phyloP scores from a whole-genome alignment of 371 early-diverging fungal species.

The Mucor lusitanicus region DNA sequence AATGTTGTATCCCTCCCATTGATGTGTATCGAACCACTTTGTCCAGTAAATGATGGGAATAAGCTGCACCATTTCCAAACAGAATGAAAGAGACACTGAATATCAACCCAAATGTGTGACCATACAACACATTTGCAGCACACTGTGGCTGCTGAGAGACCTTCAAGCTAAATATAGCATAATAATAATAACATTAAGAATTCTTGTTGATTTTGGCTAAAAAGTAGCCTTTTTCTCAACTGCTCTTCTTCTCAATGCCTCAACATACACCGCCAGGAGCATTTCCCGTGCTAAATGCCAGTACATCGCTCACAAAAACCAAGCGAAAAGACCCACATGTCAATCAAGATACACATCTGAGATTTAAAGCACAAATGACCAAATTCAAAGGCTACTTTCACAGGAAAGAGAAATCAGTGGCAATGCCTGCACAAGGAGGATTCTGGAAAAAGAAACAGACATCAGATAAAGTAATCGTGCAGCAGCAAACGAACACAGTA shows the following conservation, averaged over 20 bases:
- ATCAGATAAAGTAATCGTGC: background rate
- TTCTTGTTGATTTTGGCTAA: background rate
- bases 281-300: background rate
- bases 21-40: constrained; percentile 6
- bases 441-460: background rate
- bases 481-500: background rate
- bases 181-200: background rate
- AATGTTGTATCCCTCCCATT: constrained; percentile 16
- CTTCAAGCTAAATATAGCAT: background rate
- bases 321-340: background rate
- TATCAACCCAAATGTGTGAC: background rate
- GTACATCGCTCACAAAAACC: background rate
- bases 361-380: background rate
- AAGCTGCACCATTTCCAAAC: background rate
- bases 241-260: background rate
- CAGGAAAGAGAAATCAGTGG: background rate
- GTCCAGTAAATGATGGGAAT: constrained; percentile 18
- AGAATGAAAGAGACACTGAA: background rate
- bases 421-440: background rate
- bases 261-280: background rate
- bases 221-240: background rate
- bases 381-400: constrained; percentile 1
- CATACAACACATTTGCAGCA: background rate
- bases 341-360: background rate
- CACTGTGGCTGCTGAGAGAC: background rate